Base-by-base conservation (phyloP, 768 basidiomycete species). In the Mycena capillaripes region DNA sequence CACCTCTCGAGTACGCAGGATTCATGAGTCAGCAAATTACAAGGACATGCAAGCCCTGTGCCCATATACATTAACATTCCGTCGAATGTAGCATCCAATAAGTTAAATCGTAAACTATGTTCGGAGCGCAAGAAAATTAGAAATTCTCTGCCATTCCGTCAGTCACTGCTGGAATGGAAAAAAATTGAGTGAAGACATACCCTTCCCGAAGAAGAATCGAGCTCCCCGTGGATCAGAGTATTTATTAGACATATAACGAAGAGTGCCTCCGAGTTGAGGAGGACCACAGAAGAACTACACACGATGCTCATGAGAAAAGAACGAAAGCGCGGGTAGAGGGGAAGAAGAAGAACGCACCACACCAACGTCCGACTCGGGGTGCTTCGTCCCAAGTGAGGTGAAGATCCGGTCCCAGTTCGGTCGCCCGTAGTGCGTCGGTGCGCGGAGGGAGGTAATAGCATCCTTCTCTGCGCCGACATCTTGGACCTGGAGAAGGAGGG, bases 391-490 rank as follows among this genome's bases (percentile, higher is more conserved):
- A 66, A 98, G 89, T 14, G 92, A 92, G 36, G 84, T 78, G 82
- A 94, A 95, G 17, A 92, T 90, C 52, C 88, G 87, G 74, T 93
- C 91, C 93, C 92, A 94, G 81, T 97, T 96, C 19, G 96, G 96
- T 69, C 96, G 84, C 50, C 97, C 95, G 78, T 93, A 97, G 82
- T 97, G 96, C 12, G 97, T 98, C 0, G 97, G 97, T 0, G 97
- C 93, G 25, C 96, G 89, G 14, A 98, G 86, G 1, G 91, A 88
- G 4, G 97, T 97, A 79, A 98, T 94, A 3, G 96, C 93, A 76
- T 98, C 97, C 82, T 92, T 93, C 72, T 97, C 95, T 2, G 95
- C 94, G 61, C 97, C 97, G 42, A 98, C 96, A 76, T 97, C 96
- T 78, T 96, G 93, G 9, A 94, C 87, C 90, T 91, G 56, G 16